Evolutionary conservation across 495 filamentous ascomycete species (phyloP).

Genomic region (Friedmanniomyces endolithicus): DNA sequence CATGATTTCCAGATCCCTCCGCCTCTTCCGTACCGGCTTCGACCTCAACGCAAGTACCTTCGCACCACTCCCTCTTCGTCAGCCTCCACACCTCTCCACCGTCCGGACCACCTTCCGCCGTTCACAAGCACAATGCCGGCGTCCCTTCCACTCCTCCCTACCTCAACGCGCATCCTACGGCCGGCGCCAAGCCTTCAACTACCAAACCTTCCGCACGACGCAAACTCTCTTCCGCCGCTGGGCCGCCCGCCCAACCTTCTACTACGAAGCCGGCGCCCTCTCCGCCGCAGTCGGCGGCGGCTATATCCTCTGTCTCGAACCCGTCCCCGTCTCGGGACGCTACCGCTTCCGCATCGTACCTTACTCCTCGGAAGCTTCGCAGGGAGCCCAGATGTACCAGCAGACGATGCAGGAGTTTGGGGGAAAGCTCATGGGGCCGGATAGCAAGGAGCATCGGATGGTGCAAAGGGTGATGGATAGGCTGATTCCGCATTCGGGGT

Average conservation of each 20-base stretch:
- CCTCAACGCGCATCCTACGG: background rate
- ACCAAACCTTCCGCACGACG: conserved; percentile 20
- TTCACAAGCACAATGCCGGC: background rate
- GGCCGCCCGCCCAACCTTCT: conserved; percentile 28
- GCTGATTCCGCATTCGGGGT: conserved; percentile 55
- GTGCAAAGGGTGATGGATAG: conserved; percentile 59
- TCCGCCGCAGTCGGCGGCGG: conserved; percentile 36
- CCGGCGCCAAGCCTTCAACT: conserved; percentile 13
- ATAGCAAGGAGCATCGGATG: conserved; percentile 38
- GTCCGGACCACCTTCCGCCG: too few relatives aligned
- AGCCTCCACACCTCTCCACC: too few relatives aligned
- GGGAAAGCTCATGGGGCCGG: conserved; percentile 38
- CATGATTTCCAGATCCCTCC: too few relatives aligned
- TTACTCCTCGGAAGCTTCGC: conserved; percentile 39
- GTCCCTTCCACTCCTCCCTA: background rate
- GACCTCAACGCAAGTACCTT: too few relatives aligned
- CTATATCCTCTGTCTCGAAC: conserved; percentile 64
- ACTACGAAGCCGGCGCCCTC: conserved; percentile 26
- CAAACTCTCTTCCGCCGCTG: conserved; percentile 22
- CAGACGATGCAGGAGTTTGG: conserved; percentile 30
- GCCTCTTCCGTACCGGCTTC: too few relatives aligned
- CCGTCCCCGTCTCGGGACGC: conserved; percentile 65
- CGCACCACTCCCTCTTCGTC: too few relatives aligned
- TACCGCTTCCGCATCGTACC: conserved; percentile 70
- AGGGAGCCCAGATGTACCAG: conserved; percentile 27